A percentile compares a stretch with the other conserved stretches of the same genome.
Evolutionary conservation across 495 filamentous ascomycete genomes (phyloP).

Genomic region (Penicillium waksmanii): DNA sequence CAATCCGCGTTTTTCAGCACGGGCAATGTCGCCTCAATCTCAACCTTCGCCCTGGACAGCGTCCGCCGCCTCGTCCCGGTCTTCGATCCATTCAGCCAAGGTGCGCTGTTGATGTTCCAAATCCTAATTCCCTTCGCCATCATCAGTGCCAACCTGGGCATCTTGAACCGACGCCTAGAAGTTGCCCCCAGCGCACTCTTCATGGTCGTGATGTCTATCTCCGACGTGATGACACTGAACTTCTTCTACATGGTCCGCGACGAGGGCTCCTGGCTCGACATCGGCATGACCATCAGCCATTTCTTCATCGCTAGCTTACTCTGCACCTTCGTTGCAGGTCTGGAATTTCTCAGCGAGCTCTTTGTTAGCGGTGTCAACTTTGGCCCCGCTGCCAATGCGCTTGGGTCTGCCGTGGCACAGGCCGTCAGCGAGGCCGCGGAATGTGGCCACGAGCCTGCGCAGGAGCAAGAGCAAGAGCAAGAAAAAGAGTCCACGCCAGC

Average conservation of each 20-base stretch:
- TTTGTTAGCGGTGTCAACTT: conserved; percentile 85
- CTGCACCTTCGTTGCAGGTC: conserved; percentile 85
- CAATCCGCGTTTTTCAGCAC: conserved; percentile 98
- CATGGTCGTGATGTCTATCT: conserved; percentile 91
- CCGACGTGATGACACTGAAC: conserved; percentile 90
- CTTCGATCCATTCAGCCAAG: conserved; percentile 93
- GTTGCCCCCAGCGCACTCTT: conserved; percentile 84
- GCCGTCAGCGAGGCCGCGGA: conserved; percentile 23
- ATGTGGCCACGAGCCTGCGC: conserved; percentile 23
- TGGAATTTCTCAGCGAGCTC: conserved; percentile 84
- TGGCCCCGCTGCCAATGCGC: conserved; percentile 28
- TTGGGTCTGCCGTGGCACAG: conserved; percentile 22
- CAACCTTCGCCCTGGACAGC: conserved; percentile 90
- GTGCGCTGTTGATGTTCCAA: conserved; percentile 84
- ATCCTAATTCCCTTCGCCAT: conserved; percentile 92
- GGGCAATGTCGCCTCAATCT: conserved; percentile 93
- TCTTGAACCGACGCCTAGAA: conserved; percentile 83
- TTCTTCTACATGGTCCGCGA: conserved; percentile 98
- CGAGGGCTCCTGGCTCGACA: conserved; percentile 96
- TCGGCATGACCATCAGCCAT: conserved; percentile 92
- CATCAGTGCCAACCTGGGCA: conserved; percentile 90
- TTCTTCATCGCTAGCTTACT: conserved; percentile 89
- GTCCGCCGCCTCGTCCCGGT: conserved; percentile 91
- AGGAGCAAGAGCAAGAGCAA: background rate
- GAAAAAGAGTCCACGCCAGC: background rate